phyloP scores from a whole-genome alignment of 176 grass and related monocot genomes.

The Sorghum bicolor region Sorghum_bicolor_NCBIv3 NC_012872.2:69415501-69416000 shows the following conservation, averaged over 20 bases:
- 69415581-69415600: slow-evolving; percentile 32
- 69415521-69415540: slow-evolving; percentile 39
- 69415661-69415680: slow-evolving; percentile 4
- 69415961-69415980: slow-evolving; percentile 16
- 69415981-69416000: slow-evolving; percentile 17
- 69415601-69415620: slow-evolving; percentile 18
- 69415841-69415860: not conserved
- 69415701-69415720: slow-evolving; percentile 37
- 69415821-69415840: not conserved
- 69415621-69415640: not conserved
- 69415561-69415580: slow-evolving; percentile 8
- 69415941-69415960: slow-evolving; percentile 23
- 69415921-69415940: not conserved
- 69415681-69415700: slow-evolving; percentile 67
- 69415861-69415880: not conserved
- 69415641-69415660: not conserved
- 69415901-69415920: not conserved
- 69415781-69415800: not conserved
- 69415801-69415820: not conserved
- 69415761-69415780: slow-evolving; percentile 20
- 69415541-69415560: slow-evolving; percentile 21
- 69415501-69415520: slow-evolving; percentile 51
- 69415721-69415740: slow-evolving; percentile 42
- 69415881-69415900: not conserved
- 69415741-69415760: slow-evolving; percentile 44